Evolutionary conservation across 2,329 filamentous ascomycete species (phyloP), one percentile per base, ranked within the genome.

Genomic region (Fonsecaea pugnacius): DNA sequence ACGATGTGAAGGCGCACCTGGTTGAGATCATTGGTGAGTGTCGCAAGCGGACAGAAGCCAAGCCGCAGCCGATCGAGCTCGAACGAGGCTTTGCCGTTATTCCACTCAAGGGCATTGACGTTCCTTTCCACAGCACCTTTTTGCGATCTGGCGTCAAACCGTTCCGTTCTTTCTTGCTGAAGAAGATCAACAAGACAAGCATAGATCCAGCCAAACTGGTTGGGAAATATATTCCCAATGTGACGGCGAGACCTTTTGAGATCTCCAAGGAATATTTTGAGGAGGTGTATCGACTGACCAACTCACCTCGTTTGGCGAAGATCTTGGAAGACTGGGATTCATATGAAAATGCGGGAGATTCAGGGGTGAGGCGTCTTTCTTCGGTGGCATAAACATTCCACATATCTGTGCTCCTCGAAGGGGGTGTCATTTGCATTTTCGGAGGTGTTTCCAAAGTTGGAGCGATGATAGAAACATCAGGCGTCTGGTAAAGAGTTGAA

Each of bases 101-200:
- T 72, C 95, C 96, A 50, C 90, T 99, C 70, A 91, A 90, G 75
- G 96, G 96, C 69, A 99, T 99, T 72, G 95, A 99, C 73, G 96
- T 71, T 35, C 95, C 95, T 51, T 99, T 99, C 91, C 95, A 99
- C 85, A 95, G 91, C 72, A 99, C 95, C 18, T 99, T 99, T 85
- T 82, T 99, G 80, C 91, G 96, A 62, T 96, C 92, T 43, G 96
- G 95, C 73, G 95, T 99, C 78, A 99, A 99, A 85, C 95, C 96
- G 53, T 99, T 99, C 92, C 87, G 95, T 71, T 94, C 89, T 51
- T 99, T 99, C 87, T 80, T 99, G 76, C 89, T 98, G 73, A 99
- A 98, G 91, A 99, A 99, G 87, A 98, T 99, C 82, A 92, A 98
- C 85, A 96, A 96, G 87, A 97, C 93, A 27, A 96, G 91, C 60